These are phyloP conservation scores for Gymnopilus junonius DNA, from an alignment of 768 basidiomycete species.

Conservation along the genomic window DNA sequence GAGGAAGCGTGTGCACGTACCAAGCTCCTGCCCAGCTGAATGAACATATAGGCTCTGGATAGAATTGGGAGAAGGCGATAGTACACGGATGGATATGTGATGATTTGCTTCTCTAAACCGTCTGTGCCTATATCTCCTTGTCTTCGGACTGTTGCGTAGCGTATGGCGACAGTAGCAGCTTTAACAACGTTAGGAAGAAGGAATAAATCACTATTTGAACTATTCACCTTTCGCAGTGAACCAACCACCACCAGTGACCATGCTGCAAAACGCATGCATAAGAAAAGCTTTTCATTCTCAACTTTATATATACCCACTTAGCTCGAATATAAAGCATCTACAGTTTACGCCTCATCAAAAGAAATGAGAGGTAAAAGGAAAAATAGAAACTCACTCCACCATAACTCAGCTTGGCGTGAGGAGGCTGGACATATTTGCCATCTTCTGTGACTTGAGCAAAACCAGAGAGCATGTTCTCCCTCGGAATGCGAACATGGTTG, in stretches of 20 bases:
- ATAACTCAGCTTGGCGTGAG: constrained; percentile 76
- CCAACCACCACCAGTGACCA: constrained; percentile 69
- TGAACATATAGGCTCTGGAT: constrained; percentile 70
- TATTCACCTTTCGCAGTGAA: constrained; percentile 62
- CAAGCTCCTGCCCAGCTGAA: constrained; percentile 62
- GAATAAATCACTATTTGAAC: background rate
- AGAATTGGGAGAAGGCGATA: constrained; percentile 75
- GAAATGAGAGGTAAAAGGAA: background rate
- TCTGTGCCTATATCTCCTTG: constrained; percentile 59
- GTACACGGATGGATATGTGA: constrained; percentile 75
- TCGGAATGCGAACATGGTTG: constrained; percentile 66
- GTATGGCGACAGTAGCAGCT: constrained; percentile 67
- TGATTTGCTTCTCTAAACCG: constrained; percentile 67
- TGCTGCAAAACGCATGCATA: constrained; percentile 39
- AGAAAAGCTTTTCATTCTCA: background rate
- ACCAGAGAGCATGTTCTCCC: constrained; percentile 73
- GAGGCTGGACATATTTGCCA: constrained; percentile 66
- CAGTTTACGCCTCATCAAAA: background rate
- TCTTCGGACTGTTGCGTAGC: constrained; percentile 74
- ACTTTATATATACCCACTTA: constrained; percentile 40
- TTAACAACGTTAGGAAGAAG: background rate
- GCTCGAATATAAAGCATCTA: constrained; percentile 81
- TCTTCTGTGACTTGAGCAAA: constrained; percentile 73
- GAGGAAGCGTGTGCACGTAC: constrained; percentile 36
- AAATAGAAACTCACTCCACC: constrained; percentile 58